Conservation (phyloP, 495 filamentous ascomycete species). For the Achaetomiella virescens region DNA sequence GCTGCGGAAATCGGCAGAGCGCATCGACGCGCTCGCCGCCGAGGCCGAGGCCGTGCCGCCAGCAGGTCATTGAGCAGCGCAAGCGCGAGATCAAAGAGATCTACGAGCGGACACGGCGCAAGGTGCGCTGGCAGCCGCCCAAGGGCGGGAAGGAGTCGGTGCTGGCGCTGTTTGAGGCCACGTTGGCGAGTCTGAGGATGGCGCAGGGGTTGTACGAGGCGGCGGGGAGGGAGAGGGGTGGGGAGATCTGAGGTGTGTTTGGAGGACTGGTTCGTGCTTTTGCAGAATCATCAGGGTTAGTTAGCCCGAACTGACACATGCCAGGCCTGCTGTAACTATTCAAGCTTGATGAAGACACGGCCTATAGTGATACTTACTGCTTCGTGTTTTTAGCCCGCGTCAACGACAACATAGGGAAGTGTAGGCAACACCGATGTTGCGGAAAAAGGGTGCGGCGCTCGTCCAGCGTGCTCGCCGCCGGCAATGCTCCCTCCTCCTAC, state of each 20-base stretch:
- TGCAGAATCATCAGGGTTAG: no score
- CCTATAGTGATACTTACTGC: no score
- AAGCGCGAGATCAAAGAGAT: conserved; percentile 63
- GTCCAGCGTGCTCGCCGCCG: no score
- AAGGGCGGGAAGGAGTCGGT: conserved; percentile 73
- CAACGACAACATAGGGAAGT: no score
- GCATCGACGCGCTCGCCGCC: conserved; percentile 73
- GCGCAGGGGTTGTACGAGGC: conserved; percentile 59
- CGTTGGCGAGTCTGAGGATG: conserved; percentile 56
- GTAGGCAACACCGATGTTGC: no score
- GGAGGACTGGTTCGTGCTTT: no score
- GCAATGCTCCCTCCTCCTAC: no score
- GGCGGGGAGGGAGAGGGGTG: conserved; percentile 1
- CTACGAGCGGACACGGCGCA: conserved; percentile 62
- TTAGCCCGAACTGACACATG: no score
- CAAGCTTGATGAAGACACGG: no score
- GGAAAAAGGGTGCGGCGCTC: no score
- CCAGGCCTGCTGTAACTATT: no score
- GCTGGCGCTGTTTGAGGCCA: conserved; percentile 64
- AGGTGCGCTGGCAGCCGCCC: conserved; percentile 56
- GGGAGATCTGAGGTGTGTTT: background rate
- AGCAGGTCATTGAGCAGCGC: conserved; percentile 54
- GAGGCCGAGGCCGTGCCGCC: conserved; percentile 70
- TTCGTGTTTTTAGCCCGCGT: no score
- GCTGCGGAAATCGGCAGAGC: conserved; percentile 63